phyloP scores from a whole-genome alignment of 805 yeast species.

The Cyberlindnera maritima region DNA sequence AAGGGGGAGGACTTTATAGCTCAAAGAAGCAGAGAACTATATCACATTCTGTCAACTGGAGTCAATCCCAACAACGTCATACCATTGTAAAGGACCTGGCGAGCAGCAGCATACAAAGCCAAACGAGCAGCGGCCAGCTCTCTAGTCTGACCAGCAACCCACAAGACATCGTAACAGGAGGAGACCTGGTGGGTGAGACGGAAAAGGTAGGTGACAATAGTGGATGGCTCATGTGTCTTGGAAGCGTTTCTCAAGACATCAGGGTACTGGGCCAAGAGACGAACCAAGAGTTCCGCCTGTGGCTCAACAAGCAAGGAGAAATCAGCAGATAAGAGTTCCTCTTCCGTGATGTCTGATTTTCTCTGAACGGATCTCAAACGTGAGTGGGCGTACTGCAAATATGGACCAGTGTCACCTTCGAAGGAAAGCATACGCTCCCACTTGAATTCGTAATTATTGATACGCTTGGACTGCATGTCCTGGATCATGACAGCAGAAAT shows the following conservation, averaged over 20 bases:
- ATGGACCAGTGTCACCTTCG: conserved; percentile 99
- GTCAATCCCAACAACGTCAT: conserved; percentile 87
- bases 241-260: conserved; percentile 81
- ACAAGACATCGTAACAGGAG: conserved; percentile 89
- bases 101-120: conserved; percentile 86
- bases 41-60: conserved; percentile 96
- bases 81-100: conserved; percentile 88
- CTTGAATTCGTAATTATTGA: conserved; percentile 92
- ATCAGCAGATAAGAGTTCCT: conserved; percentile 50
- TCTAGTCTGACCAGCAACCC: conserved; percentile 95
- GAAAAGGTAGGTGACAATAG: conserved; percentile 91
- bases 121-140: conserved; percentile 87
- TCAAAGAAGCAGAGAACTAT: background rate
- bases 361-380: conserved; percentile 94
- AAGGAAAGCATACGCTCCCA: conserved; percentile 98
- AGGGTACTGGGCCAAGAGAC: conserved; percentile 86
- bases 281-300: conserved; percentile 65
- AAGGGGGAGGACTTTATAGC: background rate
- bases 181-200: conserved; percentile 90
- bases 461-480: conserved; percentile 97
- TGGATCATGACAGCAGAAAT: conserved; percentile 98
- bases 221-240: conserved; percentile 87
- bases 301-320: conserved; percentile 65
- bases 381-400: conserved; percentile 96
- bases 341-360: conserved; percentile 55